Percentiles rank a stretch among this genome's conserved stretches.
phyloP scores from a whole-genome alignment of 2,329 filamentous ascomycete species.

The Aspergillus nomiae region DNA sequence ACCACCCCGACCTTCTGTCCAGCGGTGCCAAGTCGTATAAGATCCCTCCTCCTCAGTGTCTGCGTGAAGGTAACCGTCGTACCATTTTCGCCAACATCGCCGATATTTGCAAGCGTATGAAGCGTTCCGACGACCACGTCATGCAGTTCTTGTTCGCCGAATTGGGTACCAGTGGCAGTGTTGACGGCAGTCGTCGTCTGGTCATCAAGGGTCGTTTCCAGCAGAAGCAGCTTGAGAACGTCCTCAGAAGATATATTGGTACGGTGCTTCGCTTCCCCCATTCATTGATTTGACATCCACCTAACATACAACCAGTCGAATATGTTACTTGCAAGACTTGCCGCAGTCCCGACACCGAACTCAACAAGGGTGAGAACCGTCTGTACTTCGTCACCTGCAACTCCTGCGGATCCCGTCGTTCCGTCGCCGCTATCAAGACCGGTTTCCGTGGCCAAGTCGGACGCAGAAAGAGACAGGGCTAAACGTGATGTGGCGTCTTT shows the following conservation, averaged over 20 bases:
- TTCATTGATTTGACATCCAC: neutral
- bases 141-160: constrained; percentile 97
- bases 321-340: constrained; percentile 99
- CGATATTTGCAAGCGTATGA: constrained; percentile 99
- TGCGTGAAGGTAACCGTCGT: constrained; percentile 99
- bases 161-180: constrained; percentile 93
- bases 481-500: constrained; percentile 41
- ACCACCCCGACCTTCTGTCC: constrained; percentile 93
- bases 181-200: constrained; percentile 86
- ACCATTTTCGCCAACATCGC: constrained; percentile 99
- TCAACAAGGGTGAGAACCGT: constrained; percentile 99
- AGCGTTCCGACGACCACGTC: constrained; percentile 96
- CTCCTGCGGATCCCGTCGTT: constrained; percentile 78
- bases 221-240: constrained; percentile 98
- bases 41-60: constrained; percentile 96
- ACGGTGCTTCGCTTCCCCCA: constrained; percentile 41
- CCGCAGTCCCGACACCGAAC: constrained; percentile 88
- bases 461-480: constrained; percentile 93
- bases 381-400: constrained; percentile 99
- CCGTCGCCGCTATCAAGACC: constrained; percentile 97
- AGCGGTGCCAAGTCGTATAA: constrained; percentile 94
- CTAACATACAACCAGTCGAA: constrained; percentile 62
- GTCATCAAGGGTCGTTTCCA: constrained; percentile 99
- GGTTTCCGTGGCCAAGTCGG: constrained; percentile 99
- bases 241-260: constrained; percentile 93